phyloP scores from a whole-genome alignment of 352 stramenopile species.

The Phytophthora quininea region DNA sequence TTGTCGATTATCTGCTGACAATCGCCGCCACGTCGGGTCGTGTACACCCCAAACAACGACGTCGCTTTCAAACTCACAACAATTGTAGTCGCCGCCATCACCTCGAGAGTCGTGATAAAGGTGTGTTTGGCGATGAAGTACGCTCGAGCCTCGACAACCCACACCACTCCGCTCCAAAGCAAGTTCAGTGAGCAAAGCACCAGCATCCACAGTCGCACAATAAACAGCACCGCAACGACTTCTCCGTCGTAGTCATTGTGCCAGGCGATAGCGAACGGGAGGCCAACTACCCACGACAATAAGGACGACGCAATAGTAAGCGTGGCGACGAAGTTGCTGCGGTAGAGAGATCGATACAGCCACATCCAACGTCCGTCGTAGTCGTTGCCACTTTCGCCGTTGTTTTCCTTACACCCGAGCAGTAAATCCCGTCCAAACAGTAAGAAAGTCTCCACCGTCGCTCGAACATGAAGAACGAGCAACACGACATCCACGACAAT shows the following conservation, averaged over 20 bases:
- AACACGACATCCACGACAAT: conserved; percentile 48
- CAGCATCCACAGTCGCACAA: conserved; percentile 58
- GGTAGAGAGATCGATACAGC: conserved; percentile 63
- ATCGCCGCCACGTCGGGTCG: conserved; percentile 44
- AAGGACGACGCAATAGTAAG: conserved; percentile 51
- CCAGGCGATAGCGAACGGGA: conserved; percentile 61
- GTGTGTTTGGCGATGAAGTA: conserved; percentile 47
- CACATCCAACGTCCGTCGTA: conserved; percentile 42
- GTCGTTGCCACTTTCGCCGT: conserved; percentile 14
- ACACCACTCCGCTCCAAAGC: conserved; percentile 41
- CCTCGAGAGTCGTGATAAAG: conserved; percentile 45
- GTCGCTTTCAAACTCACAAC: conserved; percentile 34
- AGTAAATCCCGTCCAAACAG: conserved; percentile 43
- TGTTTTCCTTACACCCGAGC: conserved; percentile 13
- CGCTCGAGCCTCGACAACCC: conserved; percentile 41
- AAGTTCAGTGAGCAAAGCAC: conserved; percentile 43
- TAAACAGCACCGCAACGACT: conserved; percentile 40
- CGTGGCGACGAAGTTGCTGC: conserved; percentile 39
- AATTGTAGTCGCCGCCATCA: conserved; percentile 36
- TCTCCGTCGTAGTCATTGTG: conserved; percentile 25
- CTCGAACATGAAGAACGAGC: conserved; percentile 31
- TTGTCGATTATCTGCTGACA: conserved; percentile 41
- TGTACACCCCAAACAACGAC: conserved; percentile 33
- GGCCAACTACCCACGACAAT: conserved; percentile 56
- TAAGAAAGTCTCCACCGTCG: conserved; percentile 37